Conservation (phyloP, 2,329 filamentous ascomycete species). For the Penicillium nordicum region DNA sequence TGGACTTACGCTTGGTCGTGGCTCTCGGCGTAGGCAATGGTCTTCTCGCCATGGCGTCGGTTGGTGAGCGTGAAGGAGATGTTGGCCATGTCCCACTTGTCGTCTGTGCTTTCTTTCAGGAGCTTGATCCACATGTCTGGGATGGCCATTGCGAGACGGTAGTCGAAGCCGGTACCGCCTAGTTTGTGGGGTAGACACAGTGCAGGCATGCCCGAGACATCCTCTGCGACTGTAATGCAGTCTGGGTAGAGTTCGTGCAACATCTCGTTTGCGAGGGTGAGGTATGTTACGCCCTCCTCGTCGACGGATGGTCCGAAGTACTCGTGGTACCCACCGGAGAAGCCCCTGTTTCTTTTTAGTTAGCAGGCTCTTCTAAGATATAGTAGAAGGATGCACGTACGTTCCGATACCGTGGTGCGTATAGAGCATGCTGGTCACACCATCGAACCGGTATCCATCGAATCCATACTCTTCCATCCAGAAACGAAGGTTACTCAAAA, state of each 20-base stretch:
- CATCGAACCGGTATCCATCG: conserved; percentile 96
- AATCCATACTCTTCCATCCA: conserved; percentile 99
- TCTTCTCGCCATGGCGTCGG: conserved; percentile 92
- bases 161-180: conserved; percentile 94
- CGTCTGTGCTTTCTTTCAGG: conserved; percentile 85
- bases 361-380: not conserved
- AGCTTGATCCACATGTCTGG: conserved; percentile 99
- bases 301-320: conserved; percentile 90
- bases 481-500: conserved; percentile 91
- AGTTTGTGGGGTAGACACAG: conserved; percentile 80
- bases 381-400: conserved; percentile 51
- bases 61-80: conserved; percentile 89
- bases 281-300: conserved; percentile 88
- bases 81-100: conserved; percentile 84
- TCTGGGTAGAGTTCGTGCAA: conserved; percentile 85
- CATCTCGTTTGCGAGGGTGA: conserved; percentile 96
- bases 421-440: conserved; percentile 98
- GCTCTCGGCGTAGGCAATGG: conserved; percentile 94
- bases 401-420: conserved; percentile 94
- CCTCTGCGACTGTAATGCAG: conserved; percentile 88
- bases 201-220: conserved; percentile 98
- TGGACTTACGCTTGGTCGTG: conserved; percentile 89
- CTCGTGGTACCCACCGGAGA: conserved; percentile 96
- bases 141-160: conserved; percentile 93
- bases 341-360: conserved; percentile 59